Base-by-base conservation (phyloP, 306 rosid genomes). In the Dicorynia guianensis region DNA sequence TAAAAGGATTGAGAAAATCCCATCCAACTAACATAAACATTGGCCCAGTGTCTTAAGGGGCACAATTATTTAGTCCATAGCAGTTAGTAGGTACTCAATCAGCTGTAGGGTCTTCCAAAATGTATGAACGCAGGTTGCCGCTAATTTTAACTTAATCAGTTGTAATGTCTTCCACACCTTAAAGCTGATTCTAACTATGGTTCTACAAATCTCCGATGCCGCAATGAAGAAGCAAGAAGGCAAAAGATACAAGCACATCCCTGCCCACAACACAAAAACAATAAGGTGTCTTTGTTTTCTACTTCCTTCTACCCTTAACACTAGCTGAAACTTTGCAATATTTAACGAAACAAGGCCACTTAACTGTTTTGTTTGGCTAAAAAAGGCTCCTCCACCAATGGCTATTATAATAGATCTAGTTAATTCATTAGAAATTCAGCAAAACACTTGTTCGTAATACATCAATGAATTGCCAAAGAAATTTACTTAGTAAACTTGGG, bases 301-400 rank as follows among this genome's bases (percentile, higher is more conserved):
- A 36, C 5, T 65, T 66, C n/a, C 30, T 43, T 65, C 18, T 17
- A 18, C 5, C 42, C 61, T 17, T 47, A 3, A 11, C 30, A 42
- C 64, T 39, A 59, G 52, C 49, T 67, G 59, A 57, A 58, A 67
- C 33, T 17, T 39, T 67, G 76, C 10, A 33, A 19, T 14, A 57
- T 39, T 63, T 56, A 36, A 79, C 46, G 66, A 72, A 47, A 56
- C 30, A 54, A 71, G 15, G 35, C 36, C 48, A 68, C 33, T 58
- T 59, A 46, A 39, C 54, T 33, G 15, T 38, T 40, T 59, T 33
- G 15, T 38, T 40, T 40, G 50, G 30, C 56, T 25, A 59, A 44
- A 64, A 74, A 57, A 63, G 18, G 36, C 38, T 52, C 63, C 44
- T 14, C 57, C 50, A 15, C 48, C 39, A 3, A 65, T 54, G 56